Evolutionary conservation across 495 filamentous ascomycete genomes (phyloP).

Genomic region (Recurvomyces mirabilis): DNA sequence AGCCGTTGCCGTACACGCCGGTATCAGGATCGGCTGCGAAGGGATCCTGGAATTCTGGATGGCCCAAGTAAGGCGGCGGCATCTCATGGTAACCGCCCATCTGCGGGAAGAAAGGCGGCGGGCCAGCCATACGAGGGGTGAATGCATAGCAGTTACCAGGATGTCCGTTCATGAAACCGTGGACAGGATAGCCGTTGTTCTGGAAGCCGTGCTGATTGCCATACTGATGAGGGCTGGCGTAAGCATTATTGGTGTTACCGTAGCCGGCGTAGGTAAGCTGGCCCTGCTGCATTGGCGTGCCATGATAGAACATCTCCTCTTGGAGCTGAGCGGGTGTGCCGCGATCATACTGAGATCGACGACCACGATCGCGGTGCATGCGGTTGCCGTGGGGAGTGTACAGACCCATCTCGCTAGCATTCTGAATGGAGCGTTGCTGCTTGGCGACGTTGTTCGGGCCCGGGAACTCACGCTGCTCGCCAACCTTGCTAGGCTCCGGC

Average conservation of each 20-base stretch:
- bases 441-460: constrained; percentile 71
- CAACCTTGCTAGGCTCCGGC: constrained; percentile 30
- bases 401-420: constrained; percentile 73
- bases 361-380: constrained; percentile 39
- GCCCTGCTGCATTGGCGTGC: background rate
- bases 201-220: too few relatives aligned
- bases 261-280: too few relatives aligned
- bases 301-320: constrained; percentile 4
- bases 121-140: too few relatives aligned
- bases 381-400: constrained; percentile 2
- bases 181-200: too few relatives aligned
- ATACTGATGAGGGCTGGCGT: too few relatives aligned
- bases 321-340: constrained; percentile 40
- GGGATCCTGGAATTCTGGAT: too few relatives aligned
- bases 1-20: constrained; percentile 1
- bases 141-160: too few relatives aligned
- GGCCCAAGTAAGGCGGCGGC: too few relatives aligned
- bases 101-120: too few relatives aligned
- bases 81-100: too few relatives aligned
- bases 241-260: too few relatives aligned
- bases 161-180: too few relatives aligned
- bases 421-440: constrained; percentile 72
- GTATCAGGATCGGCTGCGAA: background rate
- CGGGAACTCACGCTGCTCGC: constrained; percentile 61
- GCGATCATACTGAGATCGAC: constrained; percentile 65